Conservation (phyloP, 2,329 filamentous ascomycete genomes). For the Penicillium fuscoglaucum region DNA sequence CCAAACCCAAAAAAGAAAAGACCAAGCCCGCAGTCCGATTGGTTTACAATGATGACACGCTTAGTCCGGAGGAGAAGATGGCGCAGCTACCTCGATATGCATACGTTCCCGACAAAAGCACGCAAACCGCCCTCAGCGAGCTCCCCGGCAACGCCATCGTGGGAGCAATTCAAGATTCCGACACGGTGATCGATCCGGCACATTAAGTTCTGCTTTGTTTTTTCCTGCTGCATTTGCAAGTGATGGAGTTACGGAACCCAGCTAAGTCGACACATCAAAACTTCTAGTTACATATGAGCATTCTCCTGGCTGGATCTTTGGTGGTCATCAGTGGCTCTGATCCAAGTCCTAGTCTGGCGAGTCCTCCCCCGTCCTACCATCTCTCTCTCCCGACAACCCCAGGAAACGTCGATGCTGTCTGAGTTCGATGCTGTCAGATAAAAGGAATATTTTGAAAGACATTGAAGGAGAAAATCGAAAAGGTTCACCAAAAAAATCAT, state of each 20-base stretch:
- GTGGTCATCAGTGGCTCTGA: constrained; percentile 34
- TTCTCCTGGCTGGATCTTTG: constrained; percentile 23
- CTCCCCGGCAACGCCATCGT: constrained; percentile 36
- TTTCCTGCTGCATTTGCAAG: constrained; percentile 4
- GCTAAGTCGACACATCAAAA: constrained; percentile 41
- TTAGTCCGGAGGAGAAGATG: constrained; percentile 89
- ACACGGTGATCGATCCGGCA: constrained; percentile 37
- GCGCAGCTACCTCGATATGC: constrained; percentile 74
- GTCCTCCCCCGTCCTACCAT: constrained; percentile 6
- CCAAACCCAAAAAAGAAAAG: constrained; percentile 71
- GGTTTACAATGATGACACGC: constrained; percentile 76
- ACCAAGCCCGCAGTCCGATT: constrained; percentile 63
- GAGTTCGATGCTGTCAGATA: constrained; percentile 4
- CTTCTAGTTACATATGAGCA: constrained; percentile 33
- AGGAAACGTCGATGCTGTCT: constrained; percentile 7
- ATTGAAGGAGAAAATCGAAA: not conserved
- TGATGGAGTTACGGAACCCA: constrained; percentile 31
- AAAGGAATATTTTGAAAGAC: not conserved
- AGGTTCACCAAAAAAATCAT: not conserved
- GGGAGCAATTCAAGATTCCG: constrained; percentile 36
- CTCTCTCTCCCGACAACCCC: not conserved
- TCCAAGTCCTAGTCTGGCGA: constrained; percentile 34
- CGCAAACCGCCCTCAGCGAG: constrained; percentile 39
- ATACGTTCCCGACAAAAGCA: constrained; percentile 54
- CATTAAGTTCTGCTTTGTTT: constrained; percentile 25